phyloP scores from a whole-genome alignment of 305 asterid species.

The Withania somnifera region DNA sequence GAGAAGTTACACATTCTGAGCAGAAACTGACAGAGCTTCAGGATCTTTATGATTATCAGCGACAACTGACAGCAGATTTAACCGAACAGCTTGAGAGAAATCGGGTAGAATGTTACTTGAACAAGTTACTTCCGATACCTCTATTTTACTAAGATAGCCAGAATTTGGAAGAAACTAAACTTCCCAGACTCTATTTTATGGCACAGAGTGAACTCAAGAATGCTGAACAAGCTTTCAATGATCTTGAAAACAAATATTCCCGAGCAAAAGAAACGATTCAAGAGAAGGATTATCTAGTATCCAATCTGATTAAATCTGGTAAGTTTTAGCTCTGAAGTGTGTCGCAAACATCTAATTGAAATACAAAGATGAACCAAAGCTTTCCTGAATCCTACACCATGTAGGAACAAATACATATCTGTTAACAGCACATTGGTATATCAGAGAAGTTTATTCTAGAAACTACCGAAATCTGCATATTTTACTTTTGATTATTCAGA shows the following conservation, averaged over 20 bases:
- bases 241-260: conserved; percentile 26
- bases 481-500: conserved; percentile 14
- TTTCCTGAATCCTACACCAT: not conserved
- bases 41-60: conserved; percentile 30
- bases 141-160: not conserved
- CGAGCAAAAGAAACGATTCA: conserved; percentile 21
- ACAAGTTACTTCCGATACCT: not conserved
- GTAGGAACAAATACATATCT: not conserved
- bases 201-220: conserved; percentile 34
- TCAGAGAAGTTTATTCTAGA: not conserved
- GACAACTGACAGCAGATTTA: conserved; percentile 26
- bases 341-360: not conserved
- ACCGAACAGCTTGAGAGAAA: conserved; percentile 26
- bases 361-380: not conserved
- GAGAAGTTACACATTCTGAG: conserved; percentile 3
- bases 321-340: not conserved
- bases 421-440: not conserved
- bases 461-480: not conserved
- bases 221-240: conserved; percentile 26
- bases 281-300: conserved; percentile 31
- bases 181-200: conserved; percentile 3
- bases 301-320: conserved; percentile 36
- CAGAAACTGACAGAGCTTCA: conserved; percentile 41
- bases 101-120: conserved; percentile 16
- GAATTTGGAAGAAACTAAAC: not conserved